phyloP scores from a whole-genome alignment of 2,329 filamentous ascomycete species.

The Claviceps paspali region DNA sequence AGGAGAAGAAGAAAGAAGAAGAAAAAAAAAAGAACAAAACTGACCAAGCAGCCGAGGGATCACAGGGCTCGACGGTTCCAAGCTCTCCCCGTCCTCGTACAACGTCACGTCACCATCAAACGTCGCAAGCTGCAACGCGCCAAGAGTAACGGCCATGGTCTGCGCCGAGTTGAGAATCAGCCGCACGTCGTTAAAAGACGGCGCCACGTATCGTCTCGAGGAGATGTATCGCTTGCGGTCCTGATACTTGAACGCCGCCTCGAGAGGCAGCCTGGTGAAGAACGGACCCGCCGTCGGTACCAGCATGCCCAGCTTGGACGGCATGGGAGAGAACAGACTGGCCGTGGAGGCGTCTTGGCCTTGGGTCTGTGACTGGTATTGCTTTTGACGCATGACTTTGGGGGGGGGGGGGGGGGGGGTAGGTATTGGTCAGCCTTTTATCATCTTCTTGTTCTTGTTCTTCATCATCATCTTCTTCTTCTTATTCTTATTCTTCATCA shows the following conservation, averaged over 20 bases:
- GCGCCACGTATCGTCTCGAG: constrained; percentile 79
- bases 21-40: constrained; percentile 2
- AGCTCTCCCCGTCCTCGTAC: constrained; percentile 75
- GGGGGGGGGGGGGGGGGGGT: too few relatives aligned
- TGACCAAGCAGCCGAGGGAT: constrained; percentile 46
- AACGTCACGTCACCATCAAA: constrained; percentile 97
- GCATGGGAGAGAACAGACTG: constrained; percentile 24
- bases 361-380: constrained; percentile 3
- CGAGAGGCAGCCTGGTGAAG: constrained; percentile 75
- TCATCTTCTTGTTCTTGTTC: too few relatives aligned
- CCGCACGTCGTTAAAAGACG: constrained; percentile 92
- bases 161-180: constrained; percentile 91
- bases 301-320: constrained; percentile 82
- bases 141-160: constrained; percentile 73
- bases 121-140: constrained; percentile 69
- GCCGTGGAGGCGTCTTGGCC: background rate
- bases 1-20: too few relatives aligned
- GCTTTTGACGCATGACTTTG: constrained; percentile 59
- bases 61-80: constrained; percentile 62
- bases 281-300: constrained; percentile 87
- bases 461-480: background rate
- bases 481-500: background rate
- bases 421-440: background rate
- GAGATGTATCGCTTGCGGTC: constrained; percentile 78
- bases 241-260: constrained; percentile 84